Evolutionary conservation across 805 yeast species (phyloP).

Genomic region (Kodamaea lidongshanica): DNA sequence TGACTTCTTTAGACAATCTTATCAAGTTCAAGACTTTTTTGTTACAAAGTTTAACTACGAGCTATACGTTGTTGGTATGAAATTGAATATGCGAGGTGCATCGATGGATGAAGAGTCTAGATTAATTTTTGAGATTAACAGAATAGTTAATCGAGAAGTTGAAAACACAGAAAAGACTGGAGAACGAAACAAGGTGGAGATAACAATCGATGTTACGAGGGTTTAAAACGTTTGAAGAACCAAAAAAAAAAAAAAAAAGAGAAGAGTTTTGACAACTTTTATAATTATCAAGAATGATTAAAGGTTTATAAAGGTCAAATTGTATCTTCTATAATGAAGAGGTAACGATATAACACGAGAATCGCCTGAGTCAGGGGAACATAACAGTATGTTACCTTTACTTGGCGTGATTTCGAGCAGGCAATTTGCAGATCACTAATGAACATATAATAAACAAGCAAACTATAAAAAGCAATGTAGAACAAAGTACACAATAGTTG

Average conservation of each 20-base stretch:
- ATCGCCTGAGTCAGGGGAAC: too few relatives aligned
- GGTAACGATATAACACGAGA: too few relatives aligned
- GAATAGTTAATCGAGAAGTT: slow-evolving; percentile 35
- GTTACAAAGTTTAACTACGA: slow-evolving; percentile 60
- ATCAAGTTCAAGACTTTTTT: slow-evolving; percentile 43
- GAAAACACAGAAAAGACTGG: slow-evolving; percentile 18
- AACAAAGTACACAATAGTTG: too few relatives aligned
- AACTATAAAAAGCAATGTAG: too few relatives aligned
- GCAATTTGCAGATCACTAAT: too few relatives aligned
- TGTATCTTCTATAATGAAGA: too few relatives aligned
- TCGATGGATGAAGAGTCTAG: slow-evolving; percentile 63
- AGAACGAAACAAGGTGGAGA: slow-evolving; percentile 23
- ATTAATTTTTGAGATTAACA: slow-evolving; percentile 44
- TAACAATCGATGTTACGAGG: slow-evolving; percentile 37
- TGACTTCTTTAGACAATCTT: slow-evolving; percentile 48
- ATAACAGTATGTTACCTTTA: too few relatives aligned
- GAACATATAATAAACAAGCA: too few relatives aligned
- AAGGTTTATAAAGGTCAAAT: too few relatives aligned
- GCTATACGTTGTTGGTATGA: slow-evolving; percentile 51
- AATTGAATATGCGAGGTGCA: slow-evolving; percentile 58
- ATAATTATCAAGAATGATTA: too few relatives aligned
- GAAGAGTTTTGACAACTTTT: not conserved
- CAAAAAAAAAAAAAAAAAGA: not conserved
- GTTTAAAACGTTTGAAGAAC: slow-evolving; percentile 1
- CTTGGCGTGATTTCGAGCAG: too few relatives aligned